These are phyloP conservation scores for Grosmannia serpens DNA, from an alignment of 2,329 filamentous ascomycete species.

Conservation along the genomic window DNA sequence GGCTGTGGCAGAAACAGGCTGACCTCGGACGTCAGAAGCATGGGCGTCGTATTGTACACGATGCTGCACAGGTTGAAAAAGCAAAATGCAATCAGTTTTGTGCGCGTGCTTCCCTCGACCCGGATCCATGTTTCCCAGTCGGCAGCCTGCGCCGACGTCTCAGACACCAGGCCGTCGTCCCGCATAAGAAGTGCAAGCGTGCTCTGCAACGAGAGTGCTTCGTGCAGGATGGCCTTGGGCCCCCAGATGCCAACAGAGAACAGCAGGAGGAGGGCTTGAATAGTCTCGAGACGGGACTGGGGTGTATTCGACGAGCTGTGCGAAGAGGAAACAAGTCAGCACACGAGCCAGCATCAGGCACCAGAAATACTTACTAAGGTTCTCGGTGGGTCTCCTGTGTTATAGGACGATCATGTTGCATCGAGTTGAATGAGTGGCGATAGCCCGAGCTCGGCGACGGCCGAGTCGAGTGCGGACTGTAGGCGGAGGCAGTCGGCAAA, in stretches of 20 bases:
- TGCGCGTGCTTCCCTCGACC: constrained; percentile 43
- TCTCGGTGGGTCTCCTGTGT: constrained; percentile 49
- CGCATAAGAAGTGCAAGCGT: constrained; percentile 45
- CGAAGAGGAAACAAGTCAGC: background rate
- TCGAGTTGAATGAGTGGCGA: constrained; percentile 46
- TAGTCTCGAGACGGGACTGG: constrained; percentile 50
- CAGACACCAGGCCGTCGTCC: constrained; percentile 42
- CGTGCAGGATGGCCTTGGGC: constrained; percentile 46
- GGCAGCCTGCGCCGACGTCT: constrained; percentile 31
- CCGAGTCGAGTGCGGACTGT: constrained; percentile 48
- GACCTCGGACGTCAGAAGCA: constrained; percentile 48
- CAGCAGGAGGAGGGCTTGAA: constrained; percentile 50
- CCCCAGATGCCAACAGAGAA: constrained; percentile 52
- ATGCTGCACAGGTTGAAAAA: constrained; percentile 54
- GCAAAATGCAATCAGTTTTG: constrained; percentile 48
- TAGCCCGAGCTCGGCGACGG: constrained; percentile 47
- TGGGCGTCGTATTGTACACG: constrained; percentile 47
- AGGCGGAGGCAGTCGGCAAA: constrained; percentile 44
- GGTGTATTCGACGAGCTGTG: constrained; percentile 45
- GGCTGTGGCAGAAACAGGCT: constrained; percentile 42
- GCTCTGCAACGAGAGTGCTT: constrained; percentile 48
- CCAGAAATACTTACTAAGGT: constrained; percentile 37
- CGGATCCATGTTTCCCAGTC: constrained; percentile 52
- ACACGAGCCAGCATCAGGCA: background rate
- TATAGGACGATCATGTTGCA: constrained; percentile 43